phyloP scores from a whole-genome alignment of 2,329 filamentous ascomycete species.

The Paraphaeosphaeria minitans region DNA sequence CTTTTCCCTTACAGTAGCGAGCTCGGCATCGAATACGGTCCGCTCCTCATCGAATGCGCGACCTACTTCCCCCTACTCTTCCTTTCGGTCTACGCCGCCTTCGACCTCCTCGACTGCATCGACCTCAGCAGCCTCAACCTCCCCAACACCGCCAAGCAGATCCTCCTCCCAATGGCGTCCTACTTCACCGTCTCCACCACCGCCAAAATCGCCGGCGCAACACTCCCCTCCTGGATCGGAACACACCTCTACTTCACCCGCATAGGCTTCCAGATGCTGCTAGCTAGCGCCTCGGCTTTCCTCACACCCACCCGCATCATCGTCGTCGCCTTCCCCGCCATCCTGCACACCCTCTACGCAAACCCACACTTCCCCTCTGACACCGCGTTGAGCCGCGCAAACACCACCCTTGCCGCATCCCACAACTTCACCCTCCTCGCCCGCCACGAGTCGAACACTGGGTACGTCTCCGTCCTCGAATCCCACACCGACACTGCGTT shows the following conservation, averaged over 20 bases:
- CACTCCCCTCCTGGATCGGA: constrained; percentile 62
- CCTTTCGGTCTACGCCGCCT: constrained; percentile 46
- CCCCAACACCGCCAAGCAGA: constrained; percentile 64
- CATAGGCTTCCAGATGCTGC: constrained; percentile 70
- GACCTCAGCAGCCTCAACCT: constrained; percentile 62
- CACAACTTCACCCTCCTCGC: constrained; percentile 78
- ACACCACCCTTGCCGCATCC: constrained; percentile 63
- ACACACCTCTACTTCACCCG: constrained; percentile 69
- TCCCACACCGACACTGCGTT: constrained; percentile 69
- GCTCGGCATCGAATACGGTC: constrained; percentile 73
- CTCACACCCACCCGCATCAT: constrained; percentile 72
- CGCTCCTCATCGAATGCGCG: constrained; percentile 73
- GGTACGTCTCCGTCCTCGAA: constrained; percentile 90
- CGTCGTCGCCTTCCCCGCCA: constrained; percentile 69
- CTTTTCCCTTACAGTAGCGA: constrained; percentile 69
- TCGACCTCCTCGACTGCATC: constrained; percentile 64
- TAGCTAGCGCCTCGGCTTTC: constrained; percentile 68
- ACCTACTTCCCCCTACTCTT: constrained; percentile 65
- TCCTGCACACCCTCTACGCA: constrained; percentile 71
- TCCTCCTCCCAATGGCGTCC: constrained; percentile 67
- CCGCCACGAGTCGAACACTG: constrained; percentile 83
- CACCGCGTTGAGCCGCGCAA: constrained; percentile 65
- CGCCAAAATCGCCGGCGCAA: constrained; percentile 48
- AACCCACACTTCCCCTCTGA: constrained; percentile 76
- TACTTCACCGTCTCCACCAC: constrained; percentile 66